Base-by-base conservation (phyloP, 2,329 filamentous ascomycete species). In the Colletotrichum tropicale region DNA sequence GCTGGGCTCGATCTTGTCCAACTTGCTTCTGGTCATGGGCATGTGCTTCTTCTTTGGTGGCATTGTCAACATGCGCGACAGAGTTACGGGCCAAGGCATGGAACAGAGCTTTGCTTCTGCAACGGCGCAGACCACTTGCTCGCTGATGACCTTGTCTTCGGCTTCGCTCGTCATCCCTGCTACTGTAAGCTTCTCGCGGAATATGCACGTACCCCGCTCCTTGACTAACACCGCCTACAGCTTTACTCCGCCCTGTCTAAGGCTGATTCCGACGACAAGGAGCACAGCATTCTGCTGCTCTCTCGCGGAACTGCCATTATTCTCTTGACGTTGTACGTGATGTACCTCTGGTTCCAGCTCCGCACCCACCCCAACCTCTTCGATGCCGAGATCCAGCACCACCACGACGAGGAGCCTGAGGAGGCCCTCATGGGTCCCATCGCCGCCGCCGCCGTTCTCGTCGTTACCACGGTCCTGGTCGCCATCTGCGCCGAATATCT, bases 1-100 rank as follows among this genome's bases (percentile, higher is more conserved):
- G 96, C 92, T 98, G 38, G 96, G 97, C 64, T 98, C 95, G 81
- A 98, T 98, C 80, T 89, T 98, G 52, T 98, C 96, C 78, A 98
- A 98, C 85, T 93, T 98, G 78, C 90, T 98, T 9, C 91, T 98
- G 26, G 96, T 96, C 62, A 90, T 96, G 82, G 94, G 94, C 80
- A 95, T 94, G 89, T 95, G 94, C 84, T 95, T 95, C 86, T 88
- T 96, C 78, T 90, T 94, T 71, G 94, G 94, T 71, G 94, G 94
- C 36, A 86, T 95, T 75, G 88, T 89, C 77, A 92, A 93, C 85
- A 89, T 89, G 82, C 87, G 87, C 72, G 88, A 89, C 76, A 71
- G 65, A 26, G 82, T 86, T 38, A 88, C 90, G 21, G 93, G 93
- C 52, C 83, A 86, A 65, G 90, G 90, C 78, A 87, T 85, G 60